Conservation (phyloP, 495 filamentous ascomycete species). For the Penicillium atrosanguineum region DNA sequence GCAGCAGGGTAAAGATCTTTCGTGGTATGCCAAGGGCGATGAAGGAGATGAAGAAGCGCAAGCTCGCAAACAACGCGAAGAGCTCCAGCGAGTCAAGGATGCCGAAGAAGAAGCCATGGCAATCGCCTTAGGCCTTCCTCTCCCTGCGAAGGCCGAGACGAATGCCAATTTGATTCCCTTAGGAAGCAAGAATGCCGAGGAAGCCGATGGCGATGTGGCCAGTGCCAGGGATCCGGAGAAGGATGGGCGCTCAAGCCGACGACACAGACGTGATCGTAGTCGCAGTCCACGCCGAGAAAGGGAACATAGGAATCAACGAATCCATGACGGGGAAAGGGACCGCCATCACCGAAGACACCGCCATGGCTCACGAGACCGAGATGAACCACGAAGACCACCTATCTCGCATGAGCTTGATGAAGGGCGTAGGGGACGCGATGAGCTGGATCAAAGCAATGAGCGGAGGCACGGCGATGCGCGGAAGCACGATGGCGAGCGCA, state of each 20-base stretch:
- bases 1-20: slow-evolving; percentile 84
- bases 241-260: slow-evolving; percentile 24
- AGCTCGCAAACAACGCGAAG: slow-evolving; percentile 62
- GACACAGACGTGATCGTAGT: slow-evolving; percentile 31
- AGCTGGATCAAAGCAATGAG: neutral
- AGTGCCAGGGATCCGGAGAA: slow-evolving; percentile 21
- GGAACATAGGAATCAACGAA: slow-evolving; percentile 36
- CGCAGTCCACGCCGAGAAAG: slow-evolving; percentile 33
- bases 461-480: slow-evolving; percentile 17
- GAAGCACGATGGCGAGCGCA: slow-evolving; percentile 28
- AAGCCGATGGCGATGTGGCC: slow-evolving; percentile 20
- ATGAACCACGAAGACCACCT: slow-evolving; percentile 24
- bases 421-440: neutral
- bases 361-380: slow-evolving; percentile 29
- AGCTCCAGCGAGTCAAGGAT: slow-evolving; percentile 80
- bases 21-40: slow-evolving; percentile 82
- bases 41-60: slow-evolving; percentile 56
- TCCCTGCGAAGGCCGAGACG: slow-evolving; percentile 42
- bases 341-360: slow-evolving; percentile 33
- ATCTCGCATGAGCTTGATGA: slow-evolving; percentile 8
- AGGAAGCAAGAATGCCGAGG: slow-evolving; percentile 30
- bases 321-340: slow-evolving; percentile 25
- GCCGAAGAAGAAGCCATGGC: slow-evolving; percentile 89
- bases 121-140: slow-evolving; percentile 73
- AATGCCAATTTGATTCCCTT: slow-evolving; percentile 47